Percentiles rank a stretch among this genome's conserved stretches.
phyloP scores from a whole-genome alignment of 495 filamentous ascomycete species.

The Pseudomonodictys pantanalensis region DNA sequence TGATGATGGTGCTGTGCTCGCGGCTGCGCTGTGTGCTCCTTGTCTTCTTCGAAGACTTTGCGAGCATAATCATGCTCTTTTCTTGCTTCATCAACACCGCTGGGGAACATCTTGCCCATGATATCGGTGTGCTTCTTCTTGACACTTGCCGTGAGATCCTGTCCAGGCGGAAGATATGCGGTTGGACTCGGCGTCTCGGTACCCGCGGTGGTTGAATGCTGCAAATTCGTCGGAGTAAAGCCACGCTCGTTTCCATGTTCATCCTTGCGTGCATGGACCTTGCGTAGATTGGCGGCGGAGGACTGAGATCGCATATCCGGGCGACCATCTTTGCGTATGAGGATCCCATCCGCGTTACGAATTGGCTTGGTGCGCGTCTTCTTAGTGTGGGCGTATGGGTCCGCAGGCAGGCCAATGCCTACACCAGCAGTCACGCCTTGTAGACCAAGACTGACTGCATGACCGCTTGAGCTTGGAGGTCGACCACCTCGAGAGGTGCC shows the following conservation, averaged over 20 bases:
- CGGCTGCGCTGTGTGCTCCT: slow-evolving; percentile 8
- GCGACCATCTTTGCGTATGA: slow-evolving; percentile 46
- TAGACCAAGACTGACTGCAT: slow-evolving; percentile 26
- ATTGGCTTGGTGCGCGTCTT: slow-evolving; percentile 43
- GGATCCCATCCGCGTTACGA: slow-evolving; percentile 44
- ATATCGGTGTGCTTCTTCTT: slow-evolving; percentile 22
- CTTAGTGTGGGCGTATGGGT: slow-evolving; percentile 41
- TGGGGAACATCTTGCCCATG: slow-evolving; percentile 30
- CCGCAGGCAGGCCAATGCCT: slow-evolving; percentile 4
- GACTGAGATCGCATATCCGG: slow-evolving; percentile 45
- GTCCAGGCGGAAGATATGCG: background rate
- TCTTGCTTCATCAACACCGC: slow-evolving; percentile 16
- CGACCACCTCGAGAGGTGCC: slow-evolving; percentile 10
- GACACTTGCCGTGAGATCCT: slow-evolving; percentile 16
- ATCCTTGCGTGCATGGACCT: slow-evolving; percentile 45
- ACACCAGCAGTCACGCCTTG: slow-evolving; percentile 26
- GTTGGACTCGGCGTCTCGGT: slow-evolving; percentile 22
- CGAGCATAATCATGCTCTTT: slow-evolving; percentile 23
- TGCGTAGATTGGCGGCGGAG: slow-evolving; percentile 43
- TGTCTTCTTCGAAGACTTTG: slow-evolving; percentile 21
- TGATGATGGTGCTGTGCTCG: slow-evolving; percentile 7
- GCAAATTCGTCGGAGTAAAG: slow-evolving; percentile 19
- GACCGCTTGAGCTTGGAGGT: slow-evolving; percentile 20
- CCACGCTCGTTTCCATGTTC: slow-evolving; percentile 17
- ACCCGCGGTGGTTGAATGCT: background rate